These are phyloP conservation scores for Trichoderma atroviride DNA, from an alignment of 2,329 filamentous ascomycete species.

Conservation along the genomic window DNA sequence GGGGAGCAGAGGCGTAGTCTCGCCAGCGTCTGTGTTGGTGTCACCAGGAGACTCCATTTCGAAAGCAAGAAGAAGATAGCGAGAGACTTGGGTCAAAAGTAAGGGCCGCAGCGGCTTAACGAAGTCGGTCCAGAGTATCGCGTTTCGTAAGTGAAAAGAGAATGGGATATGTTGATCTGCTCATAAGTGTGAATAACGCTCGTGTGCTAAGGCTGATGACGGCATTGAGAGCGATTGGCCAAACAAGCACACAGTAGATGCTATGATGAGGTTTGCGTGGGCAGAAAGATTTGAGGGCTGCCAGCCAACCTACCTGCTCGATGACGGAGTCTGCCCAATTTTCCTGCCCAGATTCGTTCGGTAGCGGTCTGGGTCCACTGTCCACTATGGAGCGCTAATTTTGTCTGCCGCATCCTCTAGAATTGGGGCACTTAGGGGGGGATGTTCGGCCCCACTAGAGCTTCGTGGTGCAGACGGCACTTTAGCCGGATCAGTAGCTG, in stretches of 20 bases:
- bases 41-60: conserved; percentile 19
- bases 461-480: not conserved
- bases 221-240: conserved; percentile 16
- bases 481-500: not conserved
- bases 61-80: not conserved
- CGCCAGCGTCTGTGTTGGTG: conserved; percentile 2
- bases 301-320: conserved; percentile 18
- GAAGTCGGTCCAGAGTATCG: not conserved
- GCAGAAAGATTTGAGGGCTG: conserved; percentile 7
- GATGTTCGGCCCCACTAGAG: not conserved
- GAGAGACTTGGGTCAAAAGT: not conserved
- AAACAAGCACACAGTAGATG: not conserved
- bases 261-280: conserved; percentile 2
- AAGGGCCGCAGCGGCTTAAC: not conserved
- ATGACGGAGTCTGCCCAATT: conserved; percentile 25
- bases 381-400: conserved; percentile 6
- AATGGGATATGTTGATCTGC: not conserved
- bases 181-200: not conserved
- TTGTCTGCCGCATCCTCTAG: not conserved
- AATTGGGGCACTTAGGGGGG: not conserved
- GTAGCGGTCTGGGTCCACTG: conserved; percentile 16
- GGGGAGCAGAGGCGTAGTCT: conserved; percentile 25
- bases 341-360: not conserved
- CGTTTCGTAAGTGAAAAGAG: not conserved
- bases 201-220: not conserved